Evolutionary conservation across 2,329 filamentous ascomycete genomes (phyloP).

Genomic region (Chaetomiaceae sp.): DNA sequence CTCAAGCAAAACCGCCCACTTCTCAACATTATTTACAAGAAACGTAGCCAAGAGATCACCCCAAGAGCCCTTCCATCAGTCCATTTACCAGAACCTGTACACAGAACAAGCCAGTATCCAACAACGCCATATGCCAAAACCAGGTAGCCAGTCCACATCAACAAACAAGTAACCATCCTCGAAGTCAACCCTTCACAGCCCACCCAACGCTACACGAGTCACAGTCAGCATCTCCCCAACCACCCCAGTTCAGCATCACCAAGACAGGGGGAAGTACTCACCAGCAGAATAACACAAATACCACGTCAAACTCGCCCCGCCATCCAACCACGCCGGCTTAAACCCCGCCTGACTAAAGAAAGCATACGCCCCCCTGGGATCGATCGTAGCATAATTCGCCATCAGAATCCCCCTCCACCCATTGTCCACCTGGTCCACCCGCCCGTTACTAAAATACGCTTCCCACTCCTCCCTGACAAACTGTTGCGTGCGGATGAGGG

Average conservation of each 20-base stretch:
- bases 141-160: too few relatives aligned
- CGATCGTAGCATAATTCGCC: slow-evolving; percentile 73
- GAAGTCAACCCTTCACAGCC: slow-evolving; percentile 14
- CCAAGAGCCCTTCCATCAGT: too few relatives aligned
- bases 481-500: slow-evolving; percentile 58
- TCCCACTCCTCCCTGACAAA: slow-evolving; percentile 86
- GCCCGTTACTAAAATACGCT: slow-evolving; percentile 65
- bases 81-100: too few relatives aligned
- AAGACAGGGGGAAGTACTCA: slow-evolving; percentile 37
- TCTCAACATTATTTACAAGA: too few relatives aligned
- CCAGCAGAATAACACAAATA: slow-evolving; percentile 76
- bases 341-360: slow-evolving; percentile 70
- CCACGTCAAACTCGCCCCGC: slow-evolving; percentile 79
- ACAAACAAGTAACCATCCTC: neutral
- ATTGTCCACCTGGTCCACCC: slow-evolving; percentile 60
- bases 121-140: neutral
- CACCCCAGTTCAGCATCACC: neutral
- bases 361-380: slow-evolving; percentile 63
- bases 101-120: neutral
- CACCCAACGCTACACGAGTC: slow-evolving; percentile 18
- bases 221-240: neutral
- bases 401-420: slow-evolving; percentile 86
- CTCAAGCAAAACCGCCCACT: too few relatives aligned
- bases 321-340: slow-evolving; percentile 67
- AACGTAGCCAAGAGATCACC: too few relatives aligned